Evolutionary conservation across 306 rosid species (phyloP).

Genomic region (Cucumis sativus): Cucumber_9930_V3 NC_026658.2:7357501-7358000

Average conservation of each 20-base stretch:
- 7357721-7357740: no score
- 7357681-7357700: background rate
- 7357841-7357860: constrained; percentile 24
- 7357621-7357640: constrained; percentile 39
- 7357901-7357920: background rate
- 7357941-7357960: constrained; percentile 19
- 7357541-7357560: constrained; percentile 23
- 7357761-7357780: constrained; percentile 24
- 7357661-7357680: background rate
- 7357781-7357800: constrained; percentile 48
- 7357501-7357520: constrained; percentile 55
- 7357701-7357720: no score
- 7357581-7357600: constrained; percentile 17
- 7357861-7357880: constrained; percentile 26
- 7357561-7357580: constrained; percentile 33
- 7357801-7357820: constrained; percentile 24
- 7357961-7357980: constrained; percentile 17
- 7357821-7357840: constrained; percentile 16
- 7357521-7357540: constrained; percentile 29
- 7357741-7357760: no score
- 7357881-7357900: background rate
- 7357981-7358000: constrained; percentile 18
- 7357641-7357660: constrained; percentile 14
- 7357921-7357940: background rate
- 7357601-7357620: constrained; percentile 21